Evolutionary conservation across 371 early-diverging fungal genomes (phyloP), one percentile per base, ranked within the genome.

Genomic region (Furculomyces boomerangus): DNA sequence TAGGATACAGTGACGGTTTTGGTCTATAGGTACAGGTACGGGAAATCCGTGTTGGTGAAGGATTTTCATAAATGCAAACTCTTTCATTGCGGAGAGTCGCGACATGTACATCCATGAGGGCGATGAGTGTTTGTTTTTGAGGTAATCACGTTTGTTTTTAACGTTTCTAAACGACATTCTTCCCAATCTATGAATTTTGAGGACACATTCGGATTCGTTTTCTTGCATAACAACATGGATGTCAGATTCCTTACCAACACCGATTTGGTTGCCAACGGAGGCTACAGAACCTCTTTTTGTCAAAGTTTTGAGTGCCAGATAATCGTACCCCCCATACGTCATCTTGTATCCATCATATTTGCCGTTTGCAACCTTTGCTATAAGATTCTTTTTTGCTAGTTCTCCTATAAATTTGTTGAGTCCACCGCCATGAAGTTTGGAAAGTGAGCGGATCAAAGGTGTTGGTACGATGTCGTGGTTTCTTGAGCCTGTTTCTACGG

Each of bases 301-400:
- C 60, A 99, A 77, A 0, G 95, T 84, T 66, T 91, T 87, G 40
- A 99, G 75, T 0, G 99, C 99, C 47, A 99, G 74, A 68, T 96
- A 97, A 70, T 99, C 99, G 71, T 95, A 96, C 16, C 99, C 99
- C 58, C 94, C 94, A 71, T 97, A 97, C 7, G 98, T 92, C 53
- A 99, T 76, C 35, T 93, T 81, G 70, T 98, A 99, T 16, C 96
- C 97, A 52, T 90, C 90, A 69, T 25, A 93, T 62, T 83, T 87
- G 54, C 84, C 76, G 64, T 86, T 88, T 57, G 84, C 78, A 22
- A 87, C 92, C 57, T 83, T 74, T 32, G 89, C 80, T 59, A 97
- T 83, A 49, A 97, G 74, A 61, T 88, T 90, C 48, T 81, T 78
- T 62, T 84, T 84, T 18, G 91, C 86, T 25, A 97, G 72, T 57